Base-by-base conservation (phyloP, 2,329 filamentous ascomycete genomes). In the Colletotrichum sp. region DNA sequence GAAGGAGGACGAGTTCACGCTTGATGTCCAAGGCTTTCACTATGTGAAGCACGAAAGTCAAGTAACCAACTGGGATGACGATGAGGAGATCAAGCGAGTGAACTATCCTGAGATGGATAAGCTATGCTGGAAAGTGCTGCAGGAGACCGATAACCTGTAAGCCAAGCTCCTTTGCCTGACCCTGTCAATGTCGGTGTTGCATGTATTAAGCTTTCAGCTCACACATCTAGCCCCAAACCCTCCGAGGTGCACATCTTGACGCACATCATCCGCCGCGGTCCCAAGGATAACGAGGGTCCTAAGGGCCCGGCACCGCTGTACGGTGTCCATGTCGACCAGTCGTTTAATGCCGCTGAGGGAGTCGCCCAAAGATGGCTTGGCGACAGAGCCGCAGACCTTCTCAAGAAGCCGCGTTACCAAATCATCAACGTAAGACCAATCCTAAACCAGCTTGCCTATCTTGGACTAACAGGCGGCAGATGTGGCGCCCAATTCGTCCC, bases 1-100 rank as follows among this genome's bases (percentile, higher is more conserved):
- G 0, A 92, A 94, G 80, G 91, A 94, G 69, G 92, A 94, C 77
- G 92, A 94, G 80, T 94, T 92, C 0, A 83, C 87, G 7, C 85
- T 86, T 26, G 90, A 91, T 0, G 90, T 92, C 0, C 87, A 85
- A 8, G 85, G 87, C 72, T 90, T 92, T 24, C 92, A 94, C 1
- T 83, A 85, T 21, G 83, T 89, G 9, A 91, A 92, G 78, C 85
- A 93, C 62, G 84, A 89, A 1, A 85, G 82, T 2, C 70, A 69
- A 8, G 91, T 94, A 75, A 91, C 91, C 0, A 89, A 90, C n/a
- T 82, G 85, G 72, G 83, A 93, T 0, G 86, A 93, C 4, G 83
- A 89, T 72, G 89, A 87, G 87, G 87, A 68, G 88, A 89, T 66
- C 80, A 85, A 2, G 80, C 78, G 0, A 89, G 92, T 81, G 84